Evolutionary conservation across 257 asterid genomes (phyloP), one percentile per base, ranked within the genome.

Genomic region (Marsdenia floribunda): DNA sequence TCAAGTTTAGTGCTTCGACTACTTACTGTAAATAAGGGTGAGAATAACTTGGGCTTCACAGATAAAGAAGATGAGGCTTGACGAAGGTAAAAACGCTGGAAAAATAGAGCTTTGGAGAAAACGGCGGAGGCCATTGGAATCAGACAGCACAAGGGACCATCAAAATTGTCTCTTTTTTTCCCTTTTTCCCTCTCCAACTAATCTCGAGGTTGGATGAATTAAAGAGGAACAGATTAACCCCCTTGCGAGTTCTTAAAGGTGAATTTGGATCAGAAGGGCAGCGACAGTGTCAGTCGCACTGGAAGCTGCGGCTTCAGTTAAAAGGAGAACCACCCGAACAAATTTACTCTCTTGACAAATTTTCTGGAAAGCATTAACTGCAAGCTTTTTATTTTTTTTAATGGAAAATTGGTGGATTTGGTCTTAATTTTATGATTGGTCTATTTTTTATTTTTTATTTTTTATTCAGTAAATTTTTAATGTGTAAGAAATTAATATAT

Each of bases 81-180:
- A 18, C 83, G 93, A 63, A 85, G 67, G 75, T 84, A 60, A 81
- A 77, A 60, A 73, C 92, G 91, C 65, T 77, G 88, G 76, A 86
- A 87, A 74, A 89, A 86, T 79, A 90, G 82, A 72, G 87, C 77
- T 78, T 88, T 86, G 63, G 90, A 84, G 64, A 90, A 76, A 81
- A 88, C 80, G 76, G 90, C 83, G 76, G 96, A 86, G 53, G 96
- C 93, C 97, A 92, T 89, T n/a, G 8, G 54, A 61, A 75, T 75
- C 80, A 73, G 49, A 67, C 73, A 73, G 67, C 68, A 61, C 40
- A 67, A 67, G 18, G 60, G 69, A 80, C 72, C 75, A 80, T 75
- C 72, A 44, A 75, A 73, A 21, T 12, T 68, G 75, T 59, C 71
- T 50, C 68, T 76, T 73, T n/a, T 33, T 0, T 6, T 6, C 2